phyloP scores from a whole-genome alignment of 495 filamentous ascomycete genomes.

The Neurospora pannonica region DNA sequence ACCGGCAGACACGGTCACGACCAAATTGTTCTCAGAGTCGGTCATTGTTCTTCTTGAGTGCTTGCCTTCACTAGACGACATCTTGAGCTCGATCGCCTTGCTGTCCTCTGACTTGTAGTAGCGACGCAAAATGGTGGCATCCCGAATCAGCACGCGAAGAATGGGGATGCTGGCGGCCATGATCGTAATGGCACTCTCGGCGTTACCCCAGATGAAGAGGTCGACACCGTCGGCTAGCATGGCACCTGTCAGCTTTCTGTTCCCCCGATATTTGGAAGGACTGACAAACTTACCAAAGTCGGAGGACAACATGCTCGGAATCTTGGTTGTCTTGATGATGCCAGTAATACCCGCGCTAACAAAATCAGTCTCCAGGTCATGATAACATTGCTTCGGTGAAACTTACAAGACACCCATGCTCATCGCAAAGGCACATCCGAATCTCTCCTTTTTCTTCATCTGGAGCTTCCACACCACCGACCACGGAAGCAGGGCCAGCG shows the following conservation, averaged over 20 bases:
- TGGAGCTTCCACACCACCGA: conserved; percentile 21
- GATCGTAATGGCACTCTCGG: conserved; percentile 26
- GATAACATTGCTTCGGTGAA: not conserved
- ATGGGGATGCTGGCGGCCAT: conserved; percentile 29
- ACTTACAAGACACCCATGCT: conserved; percentile 20
- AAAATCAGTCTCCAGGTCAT: not conserved
- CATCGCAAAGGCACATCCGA: conserved; percentile 29
- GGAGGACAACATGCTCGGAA: conserved; percentile 6
- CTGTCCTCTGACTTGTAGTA: not conserved
- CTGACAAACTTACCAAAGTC: conserved; percentile 5
- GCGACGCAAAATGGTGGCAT: not conserved
- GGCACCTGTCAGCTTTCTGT: not conserved
- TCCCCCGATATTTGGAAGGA: not conserved
- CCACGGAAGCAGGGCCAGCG: conserved; percentile 28
- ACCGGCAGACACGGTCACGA: not conserved
- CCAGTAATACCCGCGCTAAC: conserved; percentile 22
- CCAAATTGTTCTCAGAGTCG: not conserved
- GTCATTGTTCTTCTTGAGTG: not conserved
- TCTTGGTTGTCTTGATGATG: conserved; percentile 15
- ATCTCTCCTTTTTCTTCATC: conserved; percentile 28
- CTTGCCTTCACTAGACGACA: not conserved
- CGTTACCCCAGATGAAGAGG: conserved; percentile 16
- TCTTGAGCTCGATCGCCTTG: not conserved
- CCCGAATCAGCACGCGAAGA: conserved; percentile 21
- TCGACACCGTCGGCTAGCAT: conserved; percentile 11